Conservation (phyloP, 2,329 filamentous ascomycete genomes). For the Calonectria multiphialidica region DNA sequence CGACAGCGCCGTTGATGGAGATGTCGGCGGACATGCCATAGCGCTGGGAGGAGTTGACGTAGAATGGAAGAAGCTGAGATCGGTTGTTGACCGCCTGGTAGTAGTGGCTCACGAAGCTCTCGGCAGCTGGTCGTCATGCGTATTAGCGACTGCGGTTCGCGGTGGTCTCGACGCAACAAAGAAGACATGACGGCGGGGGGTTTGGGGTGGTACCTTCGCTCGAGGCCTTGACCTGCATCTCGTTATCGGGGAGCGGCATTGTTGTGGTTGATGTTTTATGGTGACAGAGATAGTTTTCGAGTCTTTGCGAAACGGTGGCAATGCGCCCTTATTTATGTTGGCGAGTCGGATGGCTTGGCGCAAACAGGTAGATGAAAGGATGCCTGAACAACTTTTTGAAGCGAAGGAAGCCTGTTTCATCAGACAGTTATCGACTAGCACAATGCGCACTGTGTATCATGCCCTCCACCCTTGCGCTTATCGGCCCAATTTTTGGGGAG, state of each 20-base stretch:
- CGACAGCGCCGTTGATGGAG: constrained; percentile 80
- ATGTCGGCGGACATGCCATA: constrained; percentile 75
- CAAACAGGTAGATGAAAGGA: constrained; percentile 30
- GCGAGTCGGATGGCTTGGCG: constrained; percentile 25
- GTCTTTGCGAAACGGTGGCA: background rate
- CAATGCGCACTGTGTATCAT: constrained; percentile 35
- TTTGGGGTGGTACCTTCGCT: constrained; percentile 56
- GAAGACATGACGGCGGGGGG: background rate
- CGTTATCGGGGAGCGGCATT: constrained; percentile 54
- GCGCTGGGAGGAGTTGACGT: constrained; percentile 70
- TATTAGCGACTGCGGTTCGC: constrained; percentile 31
- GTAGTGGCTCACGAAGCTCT: constrained; percentile 79
- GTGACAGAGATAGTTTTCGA: background rate
- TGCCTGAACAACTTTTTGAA: constrained; percentile 17
- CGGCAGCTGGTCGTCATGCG: constrained; percentile 67
- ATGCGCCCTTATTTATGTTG: background rate
- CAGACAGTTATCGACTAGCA: constrained; percentile 37
- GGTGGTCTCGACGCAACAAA: background rate
- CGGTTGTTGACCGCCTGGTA: constrained; percentile 80
- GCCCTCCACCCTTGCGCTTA: constrained; percentile 20
- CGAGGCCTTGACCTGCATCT: constrained; percentile 59
- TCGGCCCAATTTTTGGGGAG: constrained; percentile 32
- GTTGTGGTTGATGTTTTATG: background rate
- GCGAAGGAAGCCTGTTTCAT: constrained; percentile 21
- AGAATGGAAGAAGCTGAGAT: constrained; percentile 74